phyloP scores from a whole-genome alignment of 345 rosid genomes.

The Garcia nutans region DNA sequence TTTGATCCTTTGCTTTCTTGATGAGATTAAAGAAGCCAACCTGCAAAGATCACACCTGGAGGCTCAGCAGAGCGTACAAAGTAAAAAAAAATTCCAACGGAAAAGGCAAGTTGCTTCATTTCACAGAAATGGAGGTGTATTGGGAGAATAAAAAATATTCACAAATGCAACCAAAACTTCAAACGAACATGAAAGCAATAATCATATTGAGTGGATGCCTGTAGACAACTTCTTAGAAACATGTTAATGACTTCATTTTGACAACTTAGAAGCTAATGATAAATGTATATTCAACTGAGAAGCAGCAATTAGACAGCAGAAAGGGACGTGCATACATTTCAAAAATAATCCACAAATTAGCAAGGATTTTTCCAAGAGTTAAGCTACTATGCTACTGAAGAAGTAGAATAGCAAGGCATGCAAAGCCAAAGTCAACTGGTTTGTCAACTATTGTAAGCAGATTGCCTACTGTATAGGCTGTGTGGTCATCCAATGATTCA shows the following conservation, averaged over 20 bases:
- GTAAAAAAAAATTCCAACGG: background rate
- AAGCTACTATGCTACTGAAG: too few species aligned
- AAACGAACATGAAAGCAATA: background rate
- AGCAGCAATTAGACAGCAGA: background rate
- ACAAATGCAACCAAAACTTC: background rate
- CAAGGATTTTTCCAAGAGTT: background rate
- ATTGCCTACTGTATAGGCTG: background rate
- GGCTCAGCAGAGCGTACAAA: background rate
- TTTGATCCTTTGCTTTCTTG: constrained; percentile 67
- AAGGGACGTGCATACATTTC: background rate
- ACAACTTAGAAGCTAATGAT: background rate
- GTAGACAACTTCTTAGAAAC: background rate
- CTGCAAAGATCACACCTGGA: constrained; percentile 33
- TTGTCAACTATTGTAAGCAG: background rate
- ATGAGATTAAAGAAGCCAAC: constrained; percentile 84
- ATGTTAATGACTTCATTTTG: background rate
- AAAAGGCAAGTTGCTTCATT: background rate
- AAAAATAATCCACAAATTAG: background rate
- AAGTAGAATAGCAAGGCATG: background rate
- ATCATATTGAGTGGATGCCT: background rate
- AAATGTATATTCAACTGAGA: too few species aligned
- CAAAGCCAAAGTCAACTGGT: background rate
- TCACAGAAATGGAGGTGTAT: background rate
- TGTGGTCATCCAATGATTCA: background rate
- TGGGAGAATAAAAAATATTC: background rate